These are phyloP conservation scores for Mycena sanguinolenta DNA, from an alignment of 768 basidiomycete genomes.

Conservation along the genomic window DNA sequence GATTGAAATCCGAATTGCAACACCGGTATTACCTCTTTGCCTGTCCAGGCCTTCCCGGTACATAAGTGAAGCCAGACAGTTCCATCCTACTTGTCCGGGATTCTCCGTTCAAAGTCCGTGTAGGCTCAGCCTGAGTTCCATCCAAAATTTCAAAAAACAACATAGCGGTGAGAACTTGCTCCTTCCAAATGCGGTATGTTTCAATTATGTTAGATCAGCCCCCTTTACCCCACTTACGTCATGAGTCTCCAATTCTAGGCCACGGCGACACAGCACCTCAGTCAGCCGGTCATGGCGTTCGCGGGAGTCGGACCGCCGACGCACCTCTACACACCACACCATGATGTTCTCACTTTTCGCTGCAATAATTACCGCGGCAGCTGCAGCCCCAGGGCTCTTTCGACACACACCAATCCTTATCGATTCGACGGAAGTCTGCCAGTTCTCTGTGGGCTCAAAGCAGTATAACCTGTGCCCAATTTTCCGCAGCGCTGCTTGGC, in stretches of 20 bases:
- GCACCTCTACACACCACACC: constrained; percentile 25
- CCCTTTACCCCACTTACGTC: constrained; percentile 21
- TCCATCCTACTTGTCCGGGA: too few relatives aligned
- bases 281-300: constrained; percentile 22
- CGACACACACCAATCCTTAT: constrained; percentile 14
- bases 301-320: constrained; percentile 4
- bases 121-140: too few relatives aligned
- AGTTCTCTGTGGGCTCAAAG: constrained; percentile 4
- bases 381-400: constrained; percentile 18
- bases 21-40: too few relatives aligned
- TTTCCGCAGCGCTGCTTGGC: constrained; percentile 6
- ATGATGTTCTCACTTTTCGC: constrained; percentile 24
- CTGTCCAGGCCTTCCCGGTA: too few relatives aligned
- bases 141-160: too few relatives aligned
- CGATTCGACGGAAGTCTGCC: constrained; percentile 25
- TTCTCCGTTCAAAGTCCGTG: too few relatives aligned
- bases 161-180: neutral
- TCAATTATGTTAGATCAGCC: constrained; percentile 10
- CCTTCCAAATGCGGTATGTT: constrained; percentile 26
- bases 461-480: constrained; percentile 24
- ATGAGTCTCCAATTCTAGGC: neutral
- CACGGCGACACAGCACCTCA: constrained; percentile 19
- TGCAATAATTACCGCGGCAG: constrained; percentile 18
- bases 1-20: too few relatives aligned
- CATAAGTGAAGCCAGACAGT: too few relatives aligned